Percentiles rank a stretch among this genome's conserved stretches.
Evolutionary conservation across 768 basidiomycete species (phyloP).

Genomic region (Tulasnella sp.): DNA sequence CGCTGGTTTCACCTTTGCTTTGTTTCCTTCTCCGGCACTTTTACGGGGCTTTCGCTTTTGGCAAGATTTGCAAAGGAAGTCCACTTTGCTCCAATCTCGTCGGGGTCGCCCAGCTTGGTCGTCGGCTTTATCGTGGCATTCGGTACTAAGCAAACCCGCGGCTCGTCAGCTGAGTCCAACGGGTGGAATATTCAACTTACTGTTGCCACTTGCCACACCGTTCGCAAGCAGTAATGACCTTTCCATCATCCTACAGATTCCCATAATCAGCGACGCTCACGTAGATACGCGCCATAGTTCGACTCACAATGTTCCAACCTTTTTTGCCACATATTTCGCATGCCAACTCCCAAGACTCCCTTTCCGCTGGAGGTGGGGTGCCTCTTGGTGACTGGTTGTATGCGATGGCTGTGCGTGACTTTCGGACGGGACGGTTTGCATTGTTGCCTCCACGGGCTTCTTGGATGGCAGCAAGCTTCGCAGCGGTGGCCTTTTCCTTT

Average conservation of each 20-base stretch:
- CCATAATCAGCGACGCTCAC: constrained; percentile 25
- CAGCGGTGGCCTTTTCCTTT: not conserved
- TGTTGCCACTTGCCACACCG: constrained; percentile 87
- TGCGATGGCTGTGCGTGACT: constrained; percentile 22
- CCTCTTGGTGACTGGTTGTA: constrained; percentile 31
- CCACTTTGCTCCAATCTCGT: constrained; percentile 82
- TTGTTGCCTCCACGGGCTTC: constrained; percentile 14
- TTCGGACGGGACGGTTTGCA: constrained; percentile 22
- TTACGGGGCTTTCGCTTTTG: constrained; percentile 31
- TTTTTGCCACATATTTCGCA: constrained; percentile 78
- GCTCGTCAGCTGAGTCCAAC: not conserved
- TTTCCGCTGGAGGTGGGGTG: constrained; percentile 45
- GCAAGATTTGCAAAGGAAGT: constrained; percentile 72
- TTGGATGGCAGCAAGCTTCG: not conserved
- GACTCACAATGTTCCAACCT: constrained; percentile 68
- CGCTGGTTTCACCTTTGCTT: not conserved
- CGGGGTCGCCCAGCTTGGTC: constrained; percentile 55
- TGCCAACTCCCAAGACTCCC: constrained; percentile 78
- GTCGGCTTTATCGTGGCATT: constrained; percentile 76
- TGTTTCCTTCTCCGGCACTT: not conserved
- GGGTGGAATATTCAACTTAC: constrained; percentile 14
- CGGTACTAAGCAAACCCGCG: constrained; percentile 41
- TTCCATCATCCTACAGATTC: constrained; percentile 59
- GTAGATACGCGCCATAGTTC: not conserved
- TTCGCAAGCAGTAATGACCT: constrained; percentile 77